phyloP scores from a whole-genome alignment of 768 basidiomycete genomes.

The Termitomyces sp. region DNA sequence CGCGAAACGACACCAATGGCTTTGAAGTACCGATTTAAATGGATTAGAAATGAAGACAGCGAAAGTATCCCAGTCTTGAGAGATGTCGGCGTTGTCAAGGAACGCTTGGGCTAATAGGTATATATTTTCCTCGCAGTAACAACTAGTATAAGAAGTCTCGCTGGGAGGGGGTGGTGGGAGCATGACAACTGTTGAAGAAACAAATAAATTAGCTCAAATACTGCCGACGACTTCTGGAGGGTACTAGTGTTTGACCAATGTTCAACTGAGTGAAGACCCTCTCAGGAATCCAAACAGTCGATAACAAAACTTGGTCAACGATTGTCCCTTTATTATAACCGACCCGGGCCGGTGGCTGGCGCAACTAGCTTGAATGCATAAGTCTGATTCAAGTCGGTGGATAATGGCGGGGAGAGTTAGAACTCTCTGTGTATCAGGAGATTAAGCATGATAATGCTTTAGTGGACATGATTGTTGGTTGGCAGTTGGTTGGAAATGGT shows the following conservation, averaged over 20 bases:
- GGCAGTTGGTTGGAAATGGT: too few relatives aligned
- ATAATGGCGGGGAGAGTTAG: too few relatives aligned
- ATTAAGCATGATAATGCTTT: too few relatives aligned
- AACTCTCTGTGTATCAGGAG: too few relatives aligned
- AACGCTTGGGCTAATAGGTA: constrained; percentile 52
- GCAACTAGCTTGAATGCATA: too few relatives aligned
- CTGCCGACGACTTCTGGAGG: not conserved
- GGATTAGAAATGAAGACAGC: constrained; percentile 64
- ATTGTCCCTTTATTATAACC: too few relatives aligned
- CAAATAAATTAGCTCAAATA: not conserved
- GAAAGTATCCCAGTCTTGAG: constrained; percentile 40
- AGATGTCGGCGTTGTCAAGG: constrained; percentile 19
- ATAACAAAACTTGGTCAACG: too few relatives aligned
- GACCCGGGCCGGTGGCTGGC: too few relatives aligned
- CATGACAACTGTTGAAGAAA: not conserved
- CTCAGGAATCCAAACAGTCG: not conserved
- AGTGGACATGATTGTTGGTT: too few relatives aligned
- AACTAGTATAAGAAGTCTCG: constrained; percentile 45
- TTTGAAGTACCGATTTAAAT: constrained; percentile 39
- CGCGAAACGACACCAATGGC: not conserved
- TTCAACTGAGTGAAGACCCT: too few relatives aligned
- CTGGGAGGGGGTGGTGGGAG: constrained; percentile 28
- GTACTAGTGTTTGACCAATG: not conserved
- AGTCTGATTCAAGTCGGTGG: too few relatives aligned
- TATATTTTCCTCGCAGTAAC: constrained; percentile 73